These are phyloP conservation scores for Exserohilum turcica DNA, from an alignment of 2,329 filamentous ascomycete genomes.

Conservation along the genomic window DNA sequence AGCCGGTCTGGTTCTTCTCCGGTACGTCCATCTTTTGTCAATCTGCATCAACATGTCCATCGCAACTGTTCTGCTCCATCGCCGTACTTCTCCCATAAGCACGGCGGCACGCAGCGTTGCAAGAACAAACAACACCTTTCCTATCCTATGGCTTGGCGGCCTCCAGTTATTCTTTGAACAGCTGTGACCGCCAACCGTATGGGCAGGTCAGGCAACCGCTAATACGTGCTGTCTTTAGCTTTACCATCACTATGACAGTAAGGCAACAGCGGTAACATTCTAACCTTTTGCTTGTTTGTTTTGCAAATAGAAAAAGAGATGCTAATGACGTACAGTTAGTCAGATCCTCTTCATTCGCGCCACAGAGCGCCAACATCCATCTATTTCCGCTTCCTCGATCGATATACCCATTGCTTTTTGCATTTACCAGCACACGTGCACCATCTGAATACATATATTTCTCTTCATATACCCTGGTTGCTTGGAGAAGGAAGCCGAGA, in stretches of 20 bases:
- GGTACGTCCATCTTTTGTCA: neutral
- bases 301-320: neutral
- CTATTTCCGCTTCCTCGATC: neutral
- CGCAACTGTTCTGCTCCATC: neutral
- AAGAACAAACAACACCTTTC: conserved; percentile 3
- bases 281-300: neutral
- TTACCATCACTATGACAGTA: neutral
- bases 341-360: neutral
- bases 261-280: neutral
- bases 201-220: neutral
- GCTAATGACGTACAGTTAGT: neutral
- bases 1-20: no score
- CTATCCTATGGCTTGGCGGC: neutral
- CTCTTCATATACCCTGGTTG: no score
- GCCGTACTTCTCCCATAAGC: neutral
- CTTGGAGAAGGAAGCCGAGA: no score
- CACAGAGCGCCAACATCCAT: neutral
- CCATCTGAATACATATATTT: no score
- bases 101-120: neutral
- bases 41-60: neutral
- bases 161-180: neutral
- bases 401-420: neutral
- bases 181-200: neutral
- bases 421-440: no score
- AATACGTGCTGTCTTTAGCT: neutral